Evolutionary conservation across 73 alveolate genomes (phyloP).

Genomic region (Symbiodinium pilosum): DNA sequence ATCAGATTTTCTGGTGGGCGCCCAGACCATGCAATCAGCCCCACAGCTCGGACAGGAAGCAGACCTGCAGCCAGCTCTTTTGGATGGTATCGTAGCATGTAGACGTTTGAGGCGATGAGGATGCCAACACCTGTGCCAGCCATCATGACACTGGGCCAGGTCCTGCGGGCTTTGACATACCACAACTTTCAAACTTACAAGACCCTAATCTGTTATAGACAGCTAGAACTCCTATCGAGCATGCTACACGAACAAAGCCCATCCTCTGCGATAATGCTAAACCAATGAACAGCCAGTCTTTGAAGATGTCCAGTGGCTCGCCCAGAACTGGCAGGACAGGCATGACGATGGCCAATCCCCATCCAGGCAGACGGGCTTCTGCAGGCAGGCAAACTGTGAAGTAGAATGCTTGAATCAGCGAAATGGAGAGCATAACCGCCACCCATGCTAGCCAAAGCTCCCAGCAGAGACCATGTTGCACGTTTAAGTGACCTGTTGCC

Average conservation of each 20-base stretch:
- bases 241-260: no score
- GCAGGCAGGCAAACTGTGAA: not conserved
- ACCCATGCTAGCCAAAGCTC: conserved; percentile 41
- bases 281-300: conserved; percentile 82
- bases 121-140: conserved; percentile 12
- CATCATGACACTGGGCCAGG: not conserved
- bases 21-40: not conserved
- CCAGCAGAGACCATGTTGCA: conserved; percentile 43
- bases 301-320: conserved; percentile 69
- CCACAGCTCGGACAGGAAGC: not conserved
- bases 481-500: not conserved
- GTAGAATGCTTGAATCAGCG: not conserved
- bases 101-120: not conserved
- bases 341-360: conserved; percentile 1
- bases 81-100: not conserved
- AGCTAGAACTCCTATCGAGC: not conserved
- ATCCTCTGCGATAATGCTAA: conserved; percentile 1
- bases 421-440: not conserved
- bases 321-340: conserved; percentile 59
- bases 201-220: not conserved
- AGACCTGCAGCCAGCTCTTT: conserved; percentile 14
- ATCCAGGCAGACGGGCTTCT: not conserved
- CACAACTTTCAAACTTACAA: no score
- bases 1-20: not conserved
- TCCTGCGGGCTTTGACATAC: not conserved